A percentile compares a stretch with the other conserved stretches of the same genome.
These are phyloP conservation scores for Rhipidocladum racemiflorum DNA, from an alignment of 176 grass and related monocot genomes.

Conservation along the genomic window DNA sequence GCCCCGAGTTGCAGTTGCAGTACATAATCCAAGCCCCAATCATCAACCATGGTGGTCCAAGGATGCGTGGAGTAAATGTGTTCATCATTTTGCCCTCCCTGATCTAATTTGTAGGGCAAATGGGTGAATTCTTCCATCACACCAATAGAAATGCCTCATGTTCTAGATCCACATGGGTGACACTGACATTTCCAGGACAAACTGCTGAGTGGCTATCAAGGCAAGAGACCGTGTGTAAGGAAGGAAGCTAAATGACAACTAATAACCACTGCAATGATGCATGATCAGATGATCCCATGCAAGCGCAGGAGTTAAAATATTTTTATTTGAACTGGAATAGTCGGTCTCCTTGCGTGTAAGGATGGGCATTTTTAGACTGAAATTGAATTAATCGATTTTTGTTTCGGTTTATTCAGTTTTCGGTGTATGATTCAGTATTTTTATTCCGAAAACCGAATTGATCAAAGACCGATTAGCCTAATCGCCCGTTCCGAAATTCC, in stretches of 20 bases:
- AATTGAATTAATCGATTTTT: too few relatives aligned
- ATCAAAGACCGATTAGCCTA: too few relatives aligned
- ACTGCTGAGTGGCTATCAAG: not conserved
- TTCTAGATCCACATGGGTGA: slow-evolving; percentile 8
- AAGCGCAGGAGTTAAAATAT: not conserved
- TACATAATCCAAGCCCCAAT: slow-evolving; percentile 17
- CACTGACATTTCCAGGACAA: not conserved
- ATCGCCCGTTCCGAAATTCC: too few relatives aligned
- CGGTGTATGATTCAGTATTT: too few relatives aligned
- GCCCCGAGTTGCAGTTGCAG: not conserved
- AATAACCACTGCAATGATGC: not conserved
- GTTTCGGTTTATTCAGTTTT: too few relatives aligned
- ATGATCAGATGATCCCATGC: not conserved
- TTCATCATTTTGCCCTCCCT: not conserved
- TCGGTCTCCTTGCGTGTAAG: not conserved
- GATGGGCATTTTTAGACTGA: too few relatives aligned
- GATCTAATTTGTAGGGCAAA: not conserved
- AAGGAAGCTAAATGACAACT: not conserved
- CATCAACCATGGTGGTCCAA: not conserved
- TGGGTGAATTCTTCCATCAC: not conserved
- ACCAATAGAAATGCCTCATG: slow-evolving; percentile 19
- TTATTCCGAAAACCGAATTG: too few relatives aligned
- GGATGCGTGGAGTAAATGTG: slow-evolving; percentile 8
- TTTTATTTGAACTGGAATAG: not conserved
- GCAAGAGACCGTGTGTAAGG: not conserved